Base-by-base conservation (phyloP, 495 filamentous ascomycete species). In the Aspergillus cristatus region DNA sequence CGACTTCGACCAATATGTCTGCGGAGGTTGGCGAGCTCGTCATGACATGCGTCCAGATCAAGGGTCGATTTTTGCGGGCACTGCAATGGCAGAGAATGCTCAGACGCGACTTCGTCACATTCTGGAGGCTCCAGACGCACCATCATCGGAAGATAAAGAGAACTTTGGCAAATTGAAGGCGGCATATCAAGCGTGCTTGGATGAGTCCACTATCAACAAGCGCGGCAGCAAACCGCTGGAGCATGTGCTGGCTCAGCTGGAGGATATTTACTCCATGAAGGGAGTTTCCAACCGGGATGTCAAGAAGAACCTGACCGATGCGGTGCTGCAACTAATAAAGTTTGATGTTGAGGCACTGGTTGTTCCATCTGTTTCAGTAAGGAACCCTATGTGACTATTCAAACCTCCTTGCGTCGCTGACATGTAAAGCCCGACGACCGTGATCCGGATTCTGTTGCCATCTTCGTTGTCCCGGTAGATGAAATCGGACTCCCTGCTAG, bases 21-120 rank as follows among this genome's bases (percentile, higher is more conserved):
- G 82, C 48, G 78, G 74, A 35, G 81, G 81, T 13, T 84, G 78
- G 72, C 57, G 65, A 30, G 65, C 74, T 17, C 71, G 68, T 20
- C 74, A 83, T 59, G 79, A 82, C 47, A 73, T 86, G 42, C 73
- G 79, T 3, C 58, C 78, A 14, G 79, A 84, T 50, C 77, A 78
- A 43, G 71, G 75, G 12, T 68, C 70, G 29, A 67, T 73, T 15
- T 78, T 76, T 38, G 69, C 72, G 6, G 70, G 68, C 17, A 78
- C 74, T 2, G 62, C 72, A 14, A 79, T 81, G 70, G 55, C 50
- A 14, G 74, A 82, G 48, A 70, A 73, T 32, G 71, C 71, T 7
- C 67, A 79, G 37, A 64, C 63, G 33, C 62, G 71, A 8, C 71
- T 85, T 7, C 71, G 76, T 24, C 76, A 79, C 51, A 74, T 86